A percentile compares a stretch with the other conserved stretches of the same genome.
These are phyloP conservation scores for Lichtheimia ornata DNA, from an alignment of 371 early-diverging fungal species.

Conservation along the genomic window DNA sequence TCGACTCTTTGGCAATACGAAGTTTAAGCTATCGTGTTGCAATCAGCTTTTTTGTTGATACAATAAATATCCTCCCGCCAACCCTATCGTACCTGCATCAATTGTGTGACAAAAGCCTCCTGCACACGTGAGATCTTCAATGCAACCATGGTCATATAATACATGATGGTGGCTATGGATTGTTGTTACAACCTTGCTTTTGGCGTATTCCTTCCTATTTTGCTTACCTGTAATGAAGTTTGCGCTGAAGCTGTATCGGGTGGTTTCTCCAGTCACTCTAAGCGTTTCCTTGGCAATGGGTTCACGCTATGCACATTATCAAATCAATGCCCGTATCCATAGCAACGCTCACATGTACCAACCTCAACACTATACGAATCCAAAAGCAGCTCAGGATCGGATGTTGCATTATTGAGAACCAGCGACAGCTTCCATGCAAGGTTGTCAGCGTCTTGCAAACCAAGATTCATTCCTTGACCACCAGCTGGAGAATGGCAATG, in stretches of 20 bases:
- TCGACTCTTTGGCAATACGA: conserved; percentile 3
- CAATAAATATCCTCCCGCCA: too few species aligned
- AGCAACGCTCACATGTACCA: too few species aligned
- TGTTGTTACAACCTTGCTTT: neutral
- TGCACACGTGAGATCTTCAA: neutral
- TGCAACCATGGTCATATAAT: neutral
- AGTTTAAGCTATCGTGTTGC: conserved; percentile 1
- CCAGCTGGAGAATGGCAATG: conserved; percentile 50
- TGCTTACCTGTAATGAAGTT: conserved; percentile 6
- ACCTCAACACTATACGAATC: conserved; percentile 41
- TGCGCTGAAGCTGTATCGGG: neutral
- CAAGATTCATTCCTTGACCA: conserved; percentile 48
- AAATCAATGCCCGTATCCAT: neutral
- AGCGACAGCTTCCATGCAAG: conserved; percentile 49
- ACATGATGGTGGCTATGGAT: conserved; percentile 2
- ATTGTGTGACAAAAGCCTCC: neutral
- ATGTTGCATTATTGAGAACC: conserved; percentile 25
- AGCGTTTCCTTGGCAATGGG: conserved; percentile 12
- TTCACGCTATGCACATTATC: conserved; percentile 7
- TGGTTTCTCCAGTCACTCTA: conserved; percentile 7
- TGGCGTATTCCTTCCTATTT: neutral
- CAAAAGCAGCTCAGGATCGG: conserved; percentile 32
- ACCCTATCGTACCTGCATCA: conserved; percentile 10
- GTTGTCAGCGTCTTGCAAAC: conserved; percentile 44
- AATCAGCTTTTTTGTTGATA: neutral